Evolutionary conservation across 306 rosid species (phyloP), one percentile per base, ranked within the genome.

Genomic region (Malus orientalis): DNA sequence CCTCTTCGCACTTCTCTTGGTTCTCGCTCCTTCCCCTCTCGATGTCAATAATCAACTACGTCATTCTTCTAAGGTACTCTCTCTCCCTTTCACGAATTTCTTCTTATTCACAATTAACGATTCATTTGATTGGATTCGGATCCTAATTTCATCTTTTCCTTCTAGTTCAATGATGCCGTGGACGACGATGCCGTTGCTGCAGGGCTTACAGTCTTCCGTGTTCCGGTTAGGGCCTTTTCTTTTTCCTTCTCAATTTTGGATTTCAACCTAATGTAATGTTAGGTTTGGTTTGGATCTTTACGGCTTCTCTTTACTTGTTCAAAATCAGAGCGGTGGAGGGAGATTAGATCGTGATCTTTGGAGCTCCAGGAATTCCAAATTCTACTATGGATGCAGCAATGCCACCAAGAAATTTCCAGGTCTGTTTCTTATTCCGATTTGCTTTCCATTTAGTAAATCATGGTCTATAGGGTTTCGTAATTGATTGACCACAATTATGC

Each of bases 161-260:
- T 60, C 71, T 73, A 95, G 97, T 23, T 71, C 78, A 79, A 81
- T 68, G 81, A 36, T 66, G 70, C 69, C 51, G 60, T 47, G n/a
- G 89, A 84, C 76, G 87, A 85, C 70, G 87, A 57, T 14, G 54
- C 54, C 54, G 7, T 49, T 54, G 86, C 76, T 76, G 67, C 75
- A 81, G 86, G 71, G 85, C 69, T 59, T 32, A 38, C 87, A 3
- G 79, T 54, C 74, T 89, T 89, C 54, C 90, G 79, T 36, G 81
- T 95, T 82, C 99, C 99, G 86, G 99, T 95, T 88, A 90, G 97
- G 93, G 86, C 65, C 72, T 27, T 20, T 22, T 74, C 87, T 76
- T 2, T 33, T 74, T 74, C n/a, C 12, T 62, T n/a, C 2, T 73
- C 69, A 47, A 12, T 73, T 72, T 76, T n/a, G 6, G 3, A 58